Base-by-base conservation (phyloP, 1,139 yeast genomes). In the Lodderomyces parapsilosis region DNA sequence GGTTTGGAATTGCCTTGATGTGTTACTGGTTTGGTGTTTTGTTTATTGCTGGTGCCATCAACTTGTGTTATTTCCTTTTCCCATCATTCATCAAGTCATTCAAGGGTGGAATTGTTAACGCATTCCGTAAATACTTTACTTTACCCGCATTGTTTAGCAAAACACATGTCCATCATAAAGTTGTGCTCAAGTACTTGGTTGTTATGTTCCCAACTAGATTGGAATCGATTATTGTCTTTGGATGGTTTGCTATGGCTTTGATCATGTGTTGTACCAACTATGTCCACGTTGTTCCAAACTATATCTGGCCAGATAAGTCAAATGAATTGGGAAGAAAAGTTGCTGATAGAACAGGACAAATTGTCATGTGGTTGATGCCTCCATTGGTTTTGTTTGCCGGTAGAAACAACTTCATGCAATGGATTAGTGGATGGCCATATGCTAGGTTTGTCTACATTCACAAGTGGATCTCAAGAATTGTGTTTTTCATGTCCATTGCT, bases 351-450 rank as follows among this genome's bases (percentile, higher is more conserved):
- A 60, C 83, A 1, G 88, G 85, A 20, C 59, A 76, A 15, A 55
- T 80, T 45, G 66, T 76, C 4, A 56, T 73, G 40, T 70, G 71
- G 43, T 65, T 76, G 45, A 60, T 78, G 43, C 88, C 89, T 5
- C 45, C 76, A 6, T 55, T 78, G 36, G 64, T 80, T 17, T 59
- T 82, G 36, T 80, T 83, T 57, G 80, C 83, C 9, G 86, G 86
- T 14, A 69, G 88, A 65, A 86, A 86, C 59, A 86, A 85, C 57
- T 63, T 85, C 41, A 60, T 86, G 54, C 78, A 80, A 50, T 73
- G 76, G 70, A 40, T 81, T 35, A 81, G 89, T 3, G 86, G 89
- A 36, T 82, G 89, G 84, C 69, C 78, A 19, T 76, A 75, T 51
- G 66, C 81, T 2, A 73, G 86, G 37, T 83, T 84, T 57, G 66